Evolutionary conservation across 306 rosid species (phyloP), one percentile per base, ranked within the genome.

Genomic region (Alnus glutinosa): DNA sequence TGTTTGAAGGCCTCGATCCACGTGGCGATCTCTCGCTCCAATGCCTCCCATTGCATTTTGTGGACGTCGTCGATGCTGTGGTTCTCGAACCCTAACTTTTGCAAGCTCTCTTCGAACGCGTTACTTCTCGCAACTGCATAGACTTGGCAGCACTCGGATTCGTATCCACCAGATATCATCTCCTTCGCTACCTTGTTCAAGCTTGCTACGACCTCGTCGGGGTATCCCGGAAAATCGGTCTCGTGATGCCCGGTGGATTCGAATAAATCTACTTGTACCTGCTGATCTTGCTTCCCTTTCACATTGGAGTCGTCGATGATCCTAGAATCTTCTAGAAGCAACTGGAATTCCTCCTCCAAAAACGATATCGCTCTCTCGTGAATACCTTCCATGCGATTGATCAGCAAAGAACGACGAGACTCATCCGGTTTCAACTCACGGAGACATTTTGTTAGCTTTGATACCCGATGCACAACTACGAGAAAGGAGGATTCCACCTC

Each of bases 281-380:
- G 84, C 10, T 82, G 55, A 39, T 52, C 80, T 16, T 85, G 87
- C 75, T 82, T 85, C 58, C 88, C 75, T 71, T 86, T 84, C 48
- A 39, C 52, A n/a, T 82, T 85, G n/a, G 77, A 28, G 46, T 90
- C 87, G 0, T 19, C 48, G 7, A 51, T 70, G 7, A 51, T 70
- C 83, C 57, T 82, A 1, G 78, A 85, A 73, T 89, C 93, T 79
- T 93, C 98, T 10, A 91, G 64, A 16, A 91, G 75, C 16, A 79
- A 5, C 2, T 93, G 80, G 78, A 93, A 90, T 34, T 89, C 93
- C 13, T 93, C 97, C 73, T 93, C 97, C 74, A 93, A 79, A 87
- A 75, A 80, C 13, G 90, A 36, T 87, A 91, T 83, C 7, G 78
- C 80, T 62, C 89, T 84, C 73, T 90, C 90, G 12, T 90, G 92